Evolutionary conservation across 192 early-diverging fungal genomes (phyloP), one percentile per base, ranked within the genome.

Genomic region (Anaeromyces robustus): DNA sequence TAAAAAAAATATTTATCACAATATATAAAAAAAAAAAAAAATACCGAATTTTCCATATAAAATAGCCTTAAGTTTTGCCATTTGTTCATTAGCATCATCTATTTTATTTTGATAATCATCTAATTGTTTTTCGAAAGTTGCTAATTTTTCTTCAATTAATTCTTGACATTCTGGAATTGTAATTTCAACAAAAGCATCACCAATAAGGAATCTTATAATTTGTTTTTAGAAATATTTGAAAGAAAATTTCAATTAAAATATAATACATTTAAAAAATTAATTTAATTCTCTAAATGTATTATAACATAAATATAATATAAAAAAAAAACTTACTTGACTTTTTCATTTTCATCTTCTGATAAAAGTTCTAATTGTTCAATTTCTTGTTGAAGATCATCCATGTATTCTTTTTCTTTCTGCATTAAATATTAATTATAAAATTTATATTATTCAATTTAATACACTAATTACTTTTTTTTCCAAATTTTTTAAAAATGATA

Each of bases 41-140:
- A 91, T 94, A 29, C 96, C 96, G 88, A 99, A 99, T 83, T 94
- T 95, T 37, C 88, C 92, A 81, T 99, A 98, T 31, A 99, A 87
- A 16, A 85, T 80, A 78, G 87, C 93, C 85, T 99, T 99, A 31
- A 99, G 89, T 77, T 88, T 91, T 11, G 87, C 90, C 96, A 98
- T 97, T 81, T 95, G 87, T 3, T 86, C 87, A 30, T 91, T 86
- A 17, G 90, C 86, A 29, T 82, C 83, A 30, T 90, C 86, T 79
- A 97, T 93, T 81, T 94, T 87, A 18, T 77, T 80, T 85, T 91
- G 89, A 32, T 95, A 78, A 0, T 85, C 86, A 16, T 92, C 91
- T 7, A 97, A 85, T 26, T 91, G 89, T 14, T 82, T 37, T 12
- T 89, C 87, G 18, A 95, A 83, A n/a, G 81, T 84, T 12, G 85